phyloP scores from a whole-genome alignment of 495 filamentous ascomycete genomes.

The Staphylotrichum longicolle region DNA sequence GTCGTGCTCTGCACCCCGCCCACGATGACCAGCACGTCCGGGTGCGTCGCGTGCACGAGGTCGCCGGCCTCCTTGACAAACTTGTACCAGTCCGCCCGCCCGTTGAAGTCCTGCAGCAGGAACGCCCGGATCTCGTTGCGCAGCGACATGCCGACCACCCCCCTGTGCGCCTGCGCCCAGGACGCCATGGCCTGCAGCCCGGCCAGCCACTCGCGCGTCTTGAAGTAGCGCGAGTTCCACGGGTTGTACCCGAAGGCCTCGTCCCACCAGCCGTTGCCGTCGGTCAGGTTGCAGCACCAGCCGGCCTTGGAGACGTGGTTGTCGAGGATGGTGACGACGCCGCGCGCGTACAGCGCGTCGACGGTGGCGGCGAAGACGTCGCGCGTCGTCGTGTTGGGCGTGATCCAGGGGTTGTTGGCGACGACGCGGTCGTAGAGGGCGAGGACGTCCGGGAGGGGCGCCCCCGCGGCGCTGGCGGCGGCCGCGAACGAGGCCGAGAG shows the following conservation, averaged over 20 bases:
- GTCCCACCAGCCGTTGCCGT: constrained; percentile 57
- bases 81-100: constrained; percentile 46
- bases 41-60: constrained; percentile 44
- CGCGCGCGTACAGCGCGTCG: constrained; percentile 39
- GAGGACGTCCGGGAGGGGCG: constrained; percentile 32
- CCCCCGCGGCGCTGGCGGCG: constrained; percentile 38
- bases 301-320: constrained; percentile 51
- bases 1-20: constrained; percentile 47
- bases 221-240: constrained; percentile 46
- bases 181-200: constrained; percentile 43
- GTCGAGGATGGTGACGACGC: constrained; percentile 50
- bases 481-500: constrained; percentile 43
- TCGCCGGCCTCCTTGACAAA: constrained; percentile 41
- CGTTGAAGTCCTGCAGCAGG: constrained; percentile 41
- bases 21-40: constrained; percentile 45
- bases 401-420: constrained; percentile 43
- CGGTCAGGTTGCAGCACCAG: constrained; percentile 51
- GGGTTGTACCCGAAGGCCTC: constrained; percentile 43
- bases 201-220: constrained; percentile 44
- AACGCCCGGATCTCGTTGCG: constrained; percentile 52
- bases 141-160: constrained; percentile 47
- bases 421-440: constrained; percentile 37
- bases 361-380: constrained; percentile 43
- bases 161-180: constrained; percentile 40
- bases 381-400: constrained; percentile 34